Conservation (phyloP, 768 basidiomycete species). For the Gloeophyllum trabeum region DNA sequence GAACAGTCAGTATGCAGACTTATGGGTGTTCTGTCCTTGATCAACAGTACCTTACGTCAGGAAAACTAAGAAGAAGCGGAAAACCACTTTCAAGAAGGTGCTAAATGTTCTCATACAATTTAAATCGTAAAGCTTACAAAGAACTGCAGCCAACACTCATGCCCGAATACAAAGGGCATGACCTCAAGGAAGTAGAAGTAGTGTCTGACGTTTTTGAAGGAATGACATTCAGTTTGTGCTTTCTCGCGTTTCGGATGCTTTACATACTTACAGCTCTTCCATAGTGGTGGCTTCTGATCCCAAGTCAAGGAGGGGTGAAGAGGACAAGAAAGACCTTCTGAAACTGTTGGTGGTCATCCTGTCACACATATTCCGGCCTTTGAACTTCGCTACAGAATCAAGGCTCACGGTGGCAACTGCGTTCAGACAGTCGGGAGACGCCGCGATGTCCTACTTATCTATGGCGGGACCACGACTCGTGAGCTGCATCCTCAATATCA, state of each 20-base stretch:
- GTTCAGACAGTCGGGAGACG: slow-evolving; percentile 50
- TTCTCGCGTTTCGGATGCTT: background rate
- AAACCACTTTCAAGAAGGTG: slow-evolving; percentile 39
- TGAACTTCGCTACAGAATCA: slow-evolving; percentile 34
- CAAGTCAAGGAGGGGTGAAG: slow-evolving; percentile 50
- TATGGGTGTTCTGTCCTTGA: too few relatives aligned
- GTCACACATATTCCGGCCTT: background rate
- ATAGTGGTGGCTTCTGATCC: slow-evolving; percentile 74
- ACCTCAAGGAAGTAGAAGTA: slow-evolving; percentile 44
- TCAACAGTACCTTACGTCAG: too few relatives aligned
- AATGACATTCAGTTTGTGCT: slow-evolving; percentile 65
- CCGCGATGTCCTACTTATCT: slow-evolving; percentile 45
- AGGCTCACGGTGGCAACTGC: slow-evolving; percentile 56
- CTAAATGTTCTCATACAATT: slow-evolving; percentile 14
- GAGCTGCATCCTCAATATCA: slow-evolving; percentile 14
- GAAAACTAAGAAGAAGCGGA: slow-evolving; percentile 46
- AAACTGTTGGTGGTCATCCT: slow-evolving; percentile 37
- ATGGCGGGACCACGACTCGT: slow-evolving; percentile 64
- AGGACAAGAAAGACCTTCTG: slow-evolving; percentile 59
- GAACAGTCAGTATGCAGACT: too few relatives aligned
- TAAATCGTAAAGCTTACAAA: background rate
- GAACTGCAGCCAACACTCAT: slow-evolving; percentile 40
- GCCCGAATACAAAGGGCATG: slow-evolving; percentile 56
- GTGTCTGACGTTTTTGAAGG: slow-evolving; percentile 61
- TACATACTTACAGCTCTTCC: slow-evolving; percentile 2